Conservation (phyloP, 2,329 filamentous ascomycete species). For the Penicillium sp. region DNA sequence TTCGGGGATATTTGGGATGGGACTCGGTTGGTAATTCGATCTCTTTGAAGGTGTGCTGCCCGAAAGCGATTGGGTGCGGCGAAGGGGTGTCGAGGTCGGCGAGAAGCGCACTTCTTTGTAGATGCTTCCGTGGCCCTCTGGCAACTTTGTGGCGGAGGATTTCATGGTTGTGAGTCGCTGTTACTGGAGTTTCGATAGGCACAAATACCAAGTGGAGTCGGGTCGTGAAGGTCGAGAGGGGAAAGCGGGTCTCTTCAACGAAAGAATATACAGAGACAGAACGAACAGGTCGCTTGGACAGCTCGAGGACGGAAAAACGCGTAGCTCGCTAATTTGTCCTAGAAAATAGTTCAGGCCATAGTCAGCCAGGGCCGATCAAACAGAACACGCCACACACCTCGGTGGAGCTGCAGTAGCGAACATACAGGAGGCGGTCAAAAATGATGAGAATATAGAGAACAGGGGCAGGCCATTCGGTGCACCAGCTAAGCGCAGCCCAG, state of each 20-base stretch:
- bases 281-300: neutral
- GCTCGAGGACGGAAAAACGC: neutral
- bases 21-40: slow-evolving; percentile 22
- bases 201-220: neutral
- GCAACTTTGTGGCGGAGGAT: slow-evolving; percentile 22
- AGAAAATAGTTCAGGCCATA: neutral
- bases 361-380: neutral
- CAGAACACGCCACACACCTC: neutral
- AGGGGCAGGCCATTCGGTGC: neutral
- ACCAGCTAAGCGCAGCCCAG: neutral
- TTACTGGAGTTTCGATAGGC: neutral
- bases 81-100: slow-evolving; percentile 35
- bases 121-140: slow-evolving; percentile 34
- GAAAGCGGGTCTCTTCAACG: neutral
- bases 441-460: neutral
- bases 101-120: slow-evolving; percentile 47
- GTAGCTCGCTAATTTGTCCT: neutral
- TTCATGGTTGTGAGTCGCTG: slow-evolving; percentile 22
- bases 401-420: slow-evolving; percentile 9
- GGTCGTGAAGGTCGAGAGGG: neutral
- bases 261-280: neutral
- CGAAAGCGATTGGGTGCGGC: slow-evolving; percentile 41
- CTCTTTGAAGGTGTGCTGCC: slow-evolving; percentile 33
- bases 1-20: slow-evolving; percentile 19
- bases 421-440: slow-evolving; percentile 13